phyloP scores from a whole-genome alignment of 2,329 filamentous ascomycete species.

The Nemania sp. region DNA sequence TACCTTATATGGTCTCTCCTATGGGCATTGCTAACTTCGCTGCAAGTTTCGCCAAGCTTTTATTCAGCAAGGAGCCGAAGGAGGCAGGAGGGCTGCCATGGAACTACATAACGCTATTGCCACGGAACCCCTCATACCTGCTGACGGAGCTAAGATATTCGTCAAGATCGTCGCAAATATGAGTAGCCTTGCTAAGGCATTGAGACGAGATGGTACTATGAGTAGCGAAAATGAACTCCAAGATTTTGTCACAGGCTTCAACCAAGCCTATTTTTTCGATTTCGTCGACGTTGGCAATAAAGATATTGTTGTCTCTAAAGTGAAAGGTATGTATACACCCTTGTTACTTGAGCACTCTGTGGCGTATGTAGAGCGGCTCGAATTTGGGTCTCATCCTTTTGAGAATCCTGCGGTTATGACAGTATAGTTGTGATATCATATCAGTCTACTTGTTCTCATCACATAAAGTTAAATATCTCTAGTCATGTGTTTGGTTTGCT shows the following conservation, averaged over 20 bases:
- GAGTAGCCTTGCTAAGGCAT: conserved; percentile 60
- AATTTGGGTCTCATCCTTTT: neutral
- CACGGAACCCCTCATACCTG: conserved; percentile 57
- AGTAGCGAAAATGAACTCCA: conserved; percentile 60
- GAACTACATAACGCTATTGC: conserved; percentile 62
- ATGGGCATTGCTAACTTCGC: conserved; percentile 27
- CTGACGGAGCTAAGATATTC: conserved; percentile 64
- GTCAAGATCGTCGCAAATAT: conserved; percentile 69
- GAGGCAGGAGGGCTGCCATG: conserved; percentile 65
- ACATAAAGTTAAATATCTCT: neutral
- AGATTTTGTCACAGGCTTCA: conserved; percentile 71
- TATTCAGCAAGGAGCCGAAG: conserved; percentile 66
- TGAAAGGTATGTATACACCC: conserved; percentile 61
- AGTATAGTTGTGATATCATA: neutral
- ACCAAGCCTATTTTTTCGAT: conserved; percentile 70
- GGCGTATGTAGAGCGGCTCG: neutral
- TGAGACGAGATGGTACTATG: conserved; percentile 62
- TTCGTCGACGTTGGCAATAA: conserved; percentile 73
- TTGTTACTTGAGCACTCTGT: neutral
- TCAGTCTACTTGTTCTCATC: neutral
- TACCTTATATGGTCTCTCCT: conserved; percentile 20
- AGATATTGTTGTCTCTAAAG: conserved; percentile 70
- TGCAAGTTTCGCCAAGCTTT: conserved; percentile 68
- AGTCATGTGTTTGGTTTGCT: conserved; percentile 19
- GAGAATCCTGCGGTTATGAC: neutral